Percentiles rank a stretch among this genome's conserved stretches.
Evolutionary conservation across 768 basidiomycete species (phyloP).

Genomic region (Harrya chromipes): DNA sequence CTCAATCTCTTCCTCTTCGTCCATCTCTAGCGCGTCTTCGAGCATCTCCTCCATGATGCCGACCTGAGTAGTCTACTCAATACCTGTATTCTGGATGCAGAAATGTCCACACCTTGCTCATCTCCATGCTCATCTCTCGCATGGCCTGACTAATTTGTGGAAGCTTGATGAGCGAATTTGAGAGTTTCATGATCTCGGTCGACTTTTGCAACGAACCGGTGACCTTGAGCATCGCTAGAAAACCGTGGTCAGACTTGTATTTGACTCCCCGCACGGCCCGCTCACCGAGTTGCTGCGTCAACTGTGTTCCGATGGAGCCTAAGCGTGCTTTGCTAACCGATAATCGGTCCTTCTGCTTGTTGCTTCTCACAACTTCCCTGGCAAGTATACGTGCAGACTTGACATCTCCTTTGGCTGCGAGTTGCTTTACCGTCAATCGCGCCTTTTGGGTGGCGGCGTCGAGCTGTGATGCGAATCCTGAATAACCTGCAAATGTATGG

Average conservation of each 20-base stretch:
- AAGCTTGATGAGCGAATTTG: conserved; percentile 87
- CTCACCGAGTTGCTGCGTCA: conserved; percentile 90
- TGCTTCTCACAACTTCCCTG: conserved; percentile 88
- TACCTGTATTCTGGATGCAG: background rate
- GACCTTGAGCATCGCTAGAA: conserved; percentile 88
- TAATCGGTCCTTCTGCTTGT: conserved; percentile 91
- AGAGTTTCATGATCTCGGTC: conserved; percentile 97
- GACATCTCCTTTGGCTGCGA: conserved; percentile 87
- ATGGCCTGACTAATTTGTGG: conserved; percentile 91
- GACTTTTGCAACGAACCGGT: conserved; percentile 98
- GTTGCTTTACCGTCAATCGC: conserved; percentile 74
- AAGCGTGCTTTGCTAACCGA: conserved; percentile 91
- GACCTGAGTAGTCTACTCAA: conserved; percentile 51
- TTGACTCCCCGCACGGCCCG: conserved; percentile 7
- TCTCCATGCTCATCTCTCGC: conserved; percentile 99
- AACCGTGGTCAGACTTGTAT: background rate
- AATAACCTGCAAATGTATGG: conserved; percentile 11
- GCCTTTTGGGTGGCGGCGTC: conserved; percentile 82
- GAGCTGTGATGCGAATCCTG: conserved; percentile 47
- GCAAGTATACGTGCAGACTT: conserved; percentile 93
- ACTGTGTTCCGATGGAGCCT: conserved; percentile 85
- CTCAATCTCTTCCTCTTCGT: conserved; percentile 92
- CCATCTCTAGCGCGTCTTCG: conserved; percentile 86
- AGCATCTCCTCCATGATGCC: conserved; percentile 99
- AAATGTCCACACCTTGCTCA: conserved; percentile 78